Base-by-base conservation (phyloP, 352 stramenopile species). In the Pythium myriotylum region DNA sequence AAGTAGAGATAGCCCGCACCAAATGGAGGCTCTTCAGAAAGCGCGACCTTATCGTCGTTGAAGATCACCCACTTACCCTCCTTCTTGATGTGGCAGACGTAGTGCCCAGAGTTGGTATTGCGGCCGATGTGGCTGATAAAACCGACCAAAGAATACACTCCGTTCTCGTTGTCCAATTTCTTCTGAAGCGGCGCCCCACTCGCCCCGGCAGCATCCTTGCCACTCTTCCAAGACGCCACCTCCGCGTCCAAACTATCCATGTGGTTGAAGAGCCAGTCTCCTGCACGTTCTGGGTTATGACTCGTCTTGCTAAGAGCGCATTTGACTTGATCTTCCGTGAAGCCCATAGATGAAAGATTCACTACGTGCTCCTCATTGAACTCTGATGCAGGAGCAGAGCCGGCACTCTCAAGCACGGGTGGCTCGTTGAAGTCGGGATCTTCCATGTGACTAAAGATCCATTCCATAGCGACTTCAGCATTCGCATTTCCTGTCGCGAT, bases 111-210 rank as follows among this genome's bases (percentile, higher is more conserved):
- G 71, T 81, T 95, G 9, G 96, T 98, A 73, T 98, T 99, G 66
- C 97, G 98, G 37, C 98, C 98, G 54, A 99, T 98, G 73, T 99
- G 98, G 59, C 94, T 99, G 45, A 99, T 89, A 71, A 99, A 97
- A n/a, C 96, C 97, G 12, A 98, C 70, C 22, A 99, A 82, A n/a
- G 79, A 86, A 65, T 99, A 99, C 4, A 93, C 80, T 39, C 83
- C 73, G 16, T 62, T 54, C 22, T 74, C 33, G 42, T 62, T 84
- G 59, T 96, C 89, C n/a, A 93, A 67, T 22, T 79, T 79, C 33
- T 81, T 80, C 3, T 62, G 48, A 6, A 61, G 59, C 17, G 53
- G 56, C 29, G 6, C 35, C 14, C 55, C 63, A 51, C 72, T 62
- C 22, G 65, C 46, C 17, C 56, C 46, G 27, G 50, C 32, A 7